Percentiles rank a stretch among this genome's conserved stretches.
These are phyloP conservation scores for Curvularia sp. DNA, from an alignment of 2,329 filamentous ascomycete genomes.

Conservation along the genomic window DNA sequence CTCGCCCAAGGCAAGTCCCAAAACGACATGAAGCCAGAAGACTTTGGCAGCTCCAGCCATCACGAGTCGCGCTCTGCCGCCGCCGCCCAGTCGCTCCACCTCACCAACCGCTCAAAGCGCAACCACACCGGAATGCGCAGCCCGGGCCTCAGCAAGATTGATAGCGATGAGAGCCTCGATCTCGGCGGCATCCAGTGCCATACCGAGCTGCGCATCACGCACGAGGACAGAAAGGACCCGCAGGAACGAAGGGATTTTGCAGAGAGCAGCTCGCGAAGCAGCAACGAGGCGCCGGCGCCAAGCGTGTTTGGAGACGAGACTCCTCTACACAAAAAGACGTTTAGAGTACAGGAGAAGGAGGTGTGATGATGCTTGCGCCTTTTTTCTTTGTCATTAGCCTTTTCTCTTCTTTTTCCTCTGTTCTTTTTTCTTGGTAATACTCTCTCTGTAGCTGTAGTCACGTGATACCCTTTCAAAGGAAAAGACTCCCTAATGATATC, in stretches of 20 bases:
- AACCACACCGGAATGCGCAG: slow-evolving; percentile 4
- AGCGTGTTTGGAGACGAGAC: slow-evolving; percentile 41
- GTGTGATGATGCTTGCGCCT: not conserved
- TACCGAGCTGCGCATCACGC: slow-evolving; percentile 23
- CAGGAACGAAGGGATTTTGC: slow-evolving; percentile 9
- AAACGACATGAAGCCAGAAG: slow-evolving; percentile 37
- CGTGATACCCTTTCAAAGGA: no score
- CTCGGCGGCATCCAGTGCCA: slow-evolving; percentile 35
- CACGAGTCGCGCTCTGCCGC: slow-evolving; percentile 23
- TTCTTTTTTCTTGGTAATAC: not conserved
- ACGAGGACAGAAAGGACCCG: slow-evolving; percentile 12
- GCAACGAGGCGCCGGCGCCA: slow-evolving; percentile 26
- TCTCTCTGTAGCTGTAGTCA: no score
- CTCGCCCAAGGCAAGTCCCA: slow-evolving; percentile 42
- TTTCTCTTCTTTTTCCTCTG: not conserved
- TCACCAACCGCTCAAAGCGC: slow-evolving; percentile 20
- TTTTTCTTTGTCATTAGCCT: not conserved
- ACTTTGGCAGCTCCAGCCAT: slow-evolving; percentile 28
- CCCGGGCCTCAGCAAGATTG: slow-evolving; percentile 26
- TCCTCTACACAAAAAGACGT: slow-evolving; percentile 29
- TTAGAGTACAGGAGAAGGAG: slow-evolving; percentile 9
- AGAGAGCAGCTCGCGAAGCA: slow-evolving; percentile 27
- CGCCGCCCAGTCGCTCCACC: slow-evolving; percentile 26
- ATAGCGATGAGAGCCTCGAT: slow-evolving; percentile 32
- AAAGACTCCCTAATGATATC: no score